phyloP scores from a whole-genome alignment of 2,329 filamentous ascomycete genomes.

The Ophiostoma angusticollis region DNA sequence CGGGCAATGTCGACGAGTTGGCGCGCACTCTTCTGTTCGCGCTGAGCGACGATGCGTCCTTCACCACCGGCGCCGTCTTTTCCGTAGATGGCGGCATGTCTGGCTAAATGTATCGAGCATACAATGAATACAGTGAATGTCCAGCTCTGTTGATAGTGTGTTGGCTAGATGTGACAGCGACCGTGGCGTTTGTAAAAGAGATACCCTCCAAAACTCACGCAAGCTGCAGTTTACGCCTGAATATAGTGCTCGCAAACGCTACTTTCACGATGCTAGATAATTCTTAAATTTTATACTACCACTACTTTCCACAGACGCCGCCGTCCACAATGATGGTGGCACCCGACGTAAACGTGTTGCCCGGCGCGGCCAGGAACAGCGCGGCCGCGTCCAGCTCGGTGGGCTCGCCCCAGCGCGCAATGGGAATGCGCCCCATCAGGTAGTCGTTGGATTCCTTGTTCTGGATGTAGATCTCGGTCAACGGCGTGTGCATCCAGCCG shows the following conservation, averaged over 20 bases:
- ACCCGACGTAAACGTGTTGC: conserved; percentile 2
- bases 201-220: not conserved
- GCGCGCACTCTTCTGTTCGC: conserved; percentile 33
- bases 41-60: conserved; percentile 15
- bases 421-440: conserved; percentile 69
- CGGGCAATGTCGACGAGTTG: conserved; percentile 37
- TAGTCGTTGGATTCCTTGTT: conserved; percentile 55
- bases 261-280: not conserved
- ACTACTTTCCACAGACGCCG: conserved; percentile 3
- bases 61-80: conserved; percentile 4
- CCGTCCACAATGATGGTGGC: conserved; percentile 4
- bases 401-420: conserved; percentile 65
- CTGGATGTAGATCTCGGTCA: conserved; percentile 71
- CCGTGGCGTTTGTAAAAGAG: not conserved
- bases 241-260: not conserved
- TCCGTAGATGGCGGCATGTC: conserved; percentile 7
- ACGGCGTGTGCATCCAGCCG: conserved; percentile 80
- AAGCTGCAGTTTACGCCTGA: not conserved
- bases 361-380: conserved; percentile 2
- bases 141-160: not conserved
- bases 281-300: not conserved
- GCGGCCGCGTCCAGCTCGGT: conserved; percentile 51
- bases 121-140: not conserved
- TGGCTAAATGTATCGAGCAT: not conserved
- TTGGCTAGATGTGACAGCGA: no score